phyloP scores from a whole-genome alignment of 2,329 filamentous ascomycete genomes.

The Phyllosticta citribraziliensis region DNA sequence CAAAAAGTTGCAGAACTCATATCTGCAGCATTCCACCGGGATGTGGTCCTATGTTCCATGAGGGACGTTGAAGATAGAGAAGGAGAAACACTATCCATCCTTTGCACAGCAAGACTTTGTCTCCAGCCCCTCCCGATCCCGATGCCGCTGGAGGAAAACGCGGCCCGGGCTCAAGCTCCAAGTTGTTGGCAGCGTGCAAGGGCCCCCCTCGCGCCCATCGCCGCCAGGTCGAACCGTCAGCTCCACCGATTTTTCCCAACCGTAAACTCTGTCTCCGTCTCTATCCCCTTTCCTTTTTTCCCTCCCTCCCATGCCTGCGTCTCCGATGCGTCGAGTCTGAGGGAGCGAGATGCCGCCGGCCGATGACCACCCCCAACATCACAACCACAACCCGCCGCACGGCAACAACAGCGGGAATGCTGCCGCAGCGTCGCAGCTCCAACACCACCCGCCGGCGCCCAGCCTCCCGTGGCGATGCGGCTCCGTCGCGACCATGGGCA shows the following conservation, averaged over 20 bases:
- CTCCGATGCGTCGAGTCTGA: not conserved
- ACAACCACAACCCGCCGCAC: not conserved
- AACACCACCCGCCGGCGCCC: constrained; percentile 42
- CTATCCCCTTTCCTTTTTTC: not conserved
- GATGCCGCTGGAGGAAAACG: not conserved
- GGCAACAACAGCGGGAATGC: not conserved
- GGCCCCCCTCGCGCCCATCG: not conserved
- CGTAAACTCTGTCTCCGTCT: not conserved
- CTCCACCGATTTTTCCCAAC: not conserved
- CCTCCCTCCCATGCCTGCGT: not conserved
- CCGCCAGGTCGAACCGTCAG: not conserved
- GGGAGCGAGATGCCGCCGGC: not conserved
- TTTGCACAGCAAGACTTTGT: too few relatives aligned
- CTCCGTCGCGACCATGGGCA: constrained; percentile 66
- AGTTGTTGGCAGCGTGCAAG: not conserved
- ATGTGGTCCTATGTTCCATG: too few relatives aligned
- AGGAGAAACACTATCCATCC: too few relatives aligned
- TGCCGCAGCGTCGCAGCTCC: constrained; percentile 1
- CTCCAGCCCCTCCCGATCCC: not conserved
- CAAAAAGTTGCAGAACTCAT: too few relatives aligned
- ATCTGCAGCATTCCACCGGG: too few relatives aligned
- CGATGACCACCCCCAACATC: not conserved
- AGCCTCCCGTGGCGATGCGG: constrained; percentile 60
- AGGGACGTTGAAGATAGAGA: too few relatives aligned
- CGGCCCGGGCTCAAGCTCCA: not conserved